Evolutionary conservation across 345 rosid species (phyloP).

Genomic region (Eucalyptus polyanthemos): DNA sequence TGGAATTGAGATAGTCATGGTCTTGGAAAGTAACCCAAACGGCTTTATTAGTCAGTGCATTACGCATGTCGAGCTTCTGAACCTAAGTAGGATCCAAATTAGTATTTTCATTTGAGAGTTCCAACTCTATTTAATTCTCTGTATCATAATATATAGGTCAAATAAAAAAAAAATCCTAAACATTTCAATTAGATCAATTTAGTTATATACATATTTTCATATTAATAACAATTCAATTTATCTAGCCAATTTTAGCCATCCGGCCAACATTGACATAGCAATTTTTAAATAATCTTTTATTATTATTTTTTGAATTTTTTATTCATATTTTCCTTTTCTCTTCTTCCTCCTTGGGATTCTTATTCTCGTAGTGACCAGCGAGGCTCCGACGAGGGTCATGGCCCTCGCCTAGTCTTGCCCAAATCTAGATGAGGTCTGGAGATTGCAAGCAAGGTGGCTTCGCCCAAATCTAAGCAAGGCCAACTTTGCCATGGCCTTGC

Average conservation of each 20-base stretch:
- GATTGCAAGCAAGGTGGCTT: fast-evolving
- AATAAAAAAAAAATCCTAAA: too few species aligned
- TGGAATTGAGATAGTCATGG: neutral
- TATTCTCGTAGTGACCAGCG: fast-evolving
- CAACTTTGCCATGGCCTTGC: too few species aligned
- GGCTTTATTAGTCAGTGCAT: neutral
- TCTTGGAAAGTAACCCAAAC: neutral
- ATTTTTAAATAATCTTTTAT: too few species aligned
- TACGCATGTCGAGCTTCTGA: neutral
- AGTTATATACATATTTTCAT: too few species aligned
- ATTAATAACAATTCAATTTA: too few species aligned
- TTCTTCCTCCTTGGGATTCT: too few species aligned
- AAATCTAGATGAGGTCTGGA: too few species aligned
- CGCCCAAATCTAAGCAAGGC: too few species aligned
- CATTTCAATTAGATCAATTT: fast-evolving
- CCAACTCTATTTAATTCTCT: neutral
- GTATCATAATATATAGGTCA: neutral
- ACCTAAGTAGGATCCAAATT: neutral
- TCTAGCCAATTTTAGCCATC: too few species aligned
- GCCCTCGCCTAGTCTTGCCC: fast-evolving
- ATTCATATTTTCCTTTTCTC: too few species aligned
- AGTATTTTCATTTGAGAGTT: neutral
- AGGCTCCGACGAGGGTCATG: fast-evolving
- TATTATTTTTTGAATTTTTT: too few species aligned
- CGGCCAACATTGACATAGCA: too few species aligned